phyloP scores from a whole-genome alignment of 352 stramenopile species.

The Phytophthora colocasiae region DNA sequence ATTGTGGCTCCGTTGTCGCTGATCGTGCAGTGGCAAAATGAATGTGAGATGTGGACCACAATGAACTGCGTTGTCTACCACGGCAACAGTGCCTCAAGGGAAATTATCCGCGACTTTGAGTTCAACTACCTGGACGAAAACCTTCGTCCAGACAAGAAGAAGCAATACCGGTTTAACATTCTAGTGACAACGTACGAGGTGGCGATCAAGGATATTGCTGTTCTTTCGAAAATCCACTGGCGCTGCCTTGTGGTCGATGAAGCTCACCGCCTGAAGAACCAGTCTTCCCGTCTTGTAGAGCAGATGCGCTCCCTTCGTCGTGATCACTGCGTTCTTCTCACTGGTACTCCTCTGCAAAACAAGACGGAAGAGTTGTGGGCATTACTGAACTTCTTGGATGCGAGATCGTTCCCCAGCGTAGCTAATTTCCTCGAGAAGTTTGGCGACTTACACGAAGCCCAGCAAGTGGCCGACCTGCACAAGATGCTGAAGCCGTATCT shows the following conservation, averaged over 20 bases:
- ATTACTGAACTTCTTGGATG: conserved; percentile 98
- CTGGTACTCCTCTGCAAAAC: conserved; percentile 94
- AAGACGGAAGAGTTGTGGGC: conserved; percentile 99
- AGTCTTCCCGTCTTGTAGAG: conserved; percentile 85
- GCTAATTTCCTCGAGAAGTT: conserved; percentile 95
- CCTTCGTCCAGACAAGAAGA: conserved; percentile 81
- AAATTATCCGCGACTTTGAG: conserved; percentile 96
- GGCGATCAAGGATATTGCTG: conserved; percentile 89
- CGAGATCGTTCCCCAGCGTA: conserved; percentile 92
- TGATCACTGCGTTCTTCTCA: conserved; percentile 88
- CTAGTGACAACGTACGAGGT: conserved; percentile 93
- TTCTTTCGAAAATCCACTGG: conserved; percentile 96
- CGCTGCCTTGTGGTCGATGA: conserved; percentile 91
- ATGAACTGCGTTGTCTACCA: conserved; percentile 99
- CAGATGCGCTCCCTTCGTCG: conserved; percentile 84
- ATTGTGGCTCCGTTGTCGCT: conserved; percentile 98
- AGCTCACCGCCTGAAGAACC: conserved; percentile 90
- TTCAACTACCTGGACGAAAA: conserved; percentile 90
- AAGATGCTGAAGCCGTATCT: conserved; percentile 92
- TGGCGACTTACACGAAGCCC: conserved; percentile 85
- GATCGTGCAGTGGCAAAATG: conserved; percentile 99
- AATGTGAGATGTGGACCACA: conserved; percentile 98
- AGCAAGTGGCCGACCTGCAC: conserved; percentile 90
- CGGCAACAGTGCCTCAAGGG: conserved; percentile 92
- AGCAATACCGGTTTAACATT: conserved; percentile 90